Percentiles rank a stretch among this genome's conserved stretches.
Conservation (phyloP, 139 green algal genomes). For the Closterium sp. region DNA sequence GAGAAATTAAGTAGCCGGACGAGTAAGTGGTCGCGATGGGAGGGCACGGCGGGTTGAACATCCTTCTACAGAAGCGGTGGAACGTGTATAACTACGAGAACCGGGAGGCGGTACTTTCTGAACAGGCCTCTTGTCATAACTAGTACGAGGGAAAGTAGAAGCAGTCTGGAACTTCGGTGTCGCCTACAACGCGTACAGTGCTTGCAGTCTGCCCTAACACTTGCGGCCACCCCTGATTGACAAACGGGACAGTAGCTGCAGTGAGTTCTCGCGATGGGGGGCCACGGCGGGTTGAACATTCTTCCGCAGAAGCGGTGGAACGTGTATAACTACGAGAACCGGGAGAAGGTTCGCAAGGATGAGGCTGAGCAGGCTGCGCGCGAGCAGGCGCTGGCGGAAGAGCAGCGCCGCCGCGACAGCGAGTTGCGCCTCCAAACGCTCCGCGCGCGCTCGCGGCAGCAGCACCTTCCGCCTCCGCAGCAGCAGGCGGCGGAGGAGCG, state of each 20-base stretch:
- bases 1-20: too few relatives aligned
- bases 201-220: too few relatives aligned
- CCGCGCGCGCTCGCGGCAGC: slow-evolving; percentile 10
- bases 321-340: slow-evolving; percentile 86
- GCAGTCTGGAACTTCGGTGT: too few relatives aligned
- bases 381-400: slow-evolving; percentile 4
- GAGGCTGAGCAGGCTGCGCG: slow-evolving; percentile 37
- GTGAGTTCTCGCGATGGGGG: slow-evolving; percentile 69
- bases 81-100: slow-evolving; percentile 91
- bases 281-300: slow-evolving; percentile 95
- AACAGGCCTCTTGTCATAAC: too few relatives aligned
- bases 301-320: slow-evolving; percentile 94
- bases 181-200: too few relatives aligned
- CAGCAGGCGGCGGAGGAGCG: background rate
- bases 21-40: slow-evolving; percentile 67
- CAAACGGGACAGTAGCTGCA: background rate
- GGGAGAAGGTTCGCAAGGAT: slow-evolving; percentile 64
- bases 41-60: slow-evolving; percentile 93
- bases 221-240: background rate
- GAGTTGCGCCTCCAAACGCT: slow-evolving; percentile 12
- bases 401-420: slow-evolving; percentile 23
- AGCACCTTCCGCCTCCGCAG: background rate
- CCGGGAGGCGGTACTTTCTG: too few relatives aligned
- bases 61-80: slow-evolving; percentile 92
- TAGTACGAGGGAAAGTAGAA: too few relatives aligned